Conservation (phyloP, 495 filamentous ascomycete genomes). For the Annulohypoxylon bovei region DNA sequence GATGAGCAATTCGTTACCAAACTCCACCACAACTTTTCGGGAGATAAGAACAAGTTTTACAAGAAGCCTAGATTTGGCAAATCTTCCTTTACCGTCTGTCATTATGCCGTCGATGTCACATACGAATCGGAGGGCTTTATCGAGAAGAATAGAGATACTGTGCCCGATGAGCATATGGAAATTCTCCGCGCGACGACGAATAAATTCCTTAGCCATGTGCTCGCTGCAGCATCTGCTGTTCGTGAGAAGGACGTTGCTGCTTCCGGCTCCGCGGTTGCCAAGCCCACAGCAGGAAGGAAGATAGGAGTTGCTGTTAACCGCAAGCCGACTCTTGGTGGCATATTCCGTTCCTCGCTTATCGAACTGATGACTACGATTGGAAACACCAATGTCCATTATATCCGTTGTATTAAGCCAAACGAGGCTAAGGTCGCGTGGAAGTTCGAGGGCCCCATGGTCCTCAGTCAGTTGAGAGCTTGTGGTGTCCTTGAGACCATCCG, state of each 20-base stretch:
- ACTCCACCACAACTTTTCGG: slow-evolving; percentile 92
- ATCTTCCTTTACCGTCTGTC: slow-evolving; percentile 96
- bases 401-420: slow-evolving; percentile 99
- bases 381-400: slow-evolving; percentile 98
- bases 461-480: slow-evolving; percentile 96
- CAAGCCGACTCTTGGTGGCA: slow-evolving; percentile 96
- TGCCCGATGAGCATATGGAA: slow-evolving; percentile 97
- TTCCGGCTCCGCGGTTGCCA: slow-evolving; percentile 73
- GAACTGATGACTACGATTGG: slow-evolving; percentile 99
- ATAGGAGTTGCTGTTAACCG: slow-evolving; percentile 91
- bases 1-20: slow-evolving; percentile 98
- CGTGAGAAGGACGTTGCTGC: slow-evolving; percentile 85
- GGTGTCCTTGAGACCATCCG: slow-evolving; percentile 98
- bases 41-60: slow-evolving; percentile 95
- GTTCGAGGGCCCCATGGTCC: slow-evolving; percentile 98
- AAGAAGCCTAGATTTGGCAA: slow-evolving; percentile 98
- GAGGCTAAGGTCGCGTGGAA: slow-evolving; percentile 97
- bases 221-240: slow-evolving; percentile 84
- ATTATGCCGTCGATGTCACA: slow-evolving; percentile 98
- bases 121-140: slow-evolving; percentile 99
- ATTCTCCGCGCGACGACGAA: slow-evolving; percentile 87
- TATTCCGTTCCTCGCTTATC: slow-evolving; percentile 98
- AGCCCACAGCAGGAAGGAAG: slow-evolving; percentile 78
- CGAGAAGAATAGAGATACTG: slow-evolving; percentile 98
- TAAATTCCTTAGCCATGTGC: slow-evolving; percentile 82